Base-by-base conservation (phyloP, 192 early-diverging fungal genomes). In the Rhizoclosmatium globosum region DNA sequence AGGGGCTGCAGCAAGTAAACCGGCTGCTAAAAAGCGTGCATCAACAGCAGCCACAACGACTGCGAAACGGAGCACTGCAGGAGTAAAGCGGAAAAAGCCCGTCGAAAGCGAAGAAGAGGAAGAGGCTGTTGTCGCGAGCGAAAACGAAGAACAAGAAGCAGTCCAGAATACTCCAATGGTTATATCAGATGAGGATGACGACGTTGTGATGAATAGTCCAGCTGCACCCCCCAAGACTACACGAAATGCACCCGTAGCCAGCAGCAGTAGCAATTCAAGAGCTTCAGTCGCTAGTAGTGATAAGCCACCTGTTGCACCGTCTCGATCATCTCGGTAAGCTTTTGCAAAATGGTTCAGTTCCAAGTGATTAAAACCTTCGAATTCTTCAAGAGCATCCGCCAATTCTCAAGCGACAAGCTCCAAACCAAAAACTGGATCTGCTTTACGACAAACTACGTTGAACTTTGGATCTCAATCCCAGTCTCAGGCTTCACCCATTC, bases 191-290 rank as follows among this genome's bases (percentile, higher is more conserved):
- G 67, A 13, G 2, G 67, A 68, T 9, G 15, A 47, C 2, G 67
- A 68, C 43, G 7, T 68, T 68, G 67, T 68, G 7, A 11, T 68
- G 44, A 43, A 68, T 13, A 68, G 67, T 46, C 67, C 67, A 46
- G 67, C 42, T 43, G 43, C 42, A 17, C 13, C 45, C 67, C 3
- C 67, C 2, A 47, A 47, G 45, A 42, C 38, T 17, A 17, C 7
- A 9, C 7, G 21, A 7, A 68, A 21, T n/a, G 13, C 31, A 9
- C 13, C 38, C 45, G 7, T 43, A 2, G 67, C 38, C 38, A 47
- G 13, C 67, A 46, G 41, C 45, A 19, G 13, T 39, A 17, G 15
- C 61, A 17, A 9, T 64, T 19, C 6, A 7, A 9, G 21, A 19
- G 43, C 67, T 17, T 19, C 9, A 9, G 67, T 43, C 67, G 13